Conservation (phyloP, 306 rosid species). For the Crotalaria pallida region DNA sequence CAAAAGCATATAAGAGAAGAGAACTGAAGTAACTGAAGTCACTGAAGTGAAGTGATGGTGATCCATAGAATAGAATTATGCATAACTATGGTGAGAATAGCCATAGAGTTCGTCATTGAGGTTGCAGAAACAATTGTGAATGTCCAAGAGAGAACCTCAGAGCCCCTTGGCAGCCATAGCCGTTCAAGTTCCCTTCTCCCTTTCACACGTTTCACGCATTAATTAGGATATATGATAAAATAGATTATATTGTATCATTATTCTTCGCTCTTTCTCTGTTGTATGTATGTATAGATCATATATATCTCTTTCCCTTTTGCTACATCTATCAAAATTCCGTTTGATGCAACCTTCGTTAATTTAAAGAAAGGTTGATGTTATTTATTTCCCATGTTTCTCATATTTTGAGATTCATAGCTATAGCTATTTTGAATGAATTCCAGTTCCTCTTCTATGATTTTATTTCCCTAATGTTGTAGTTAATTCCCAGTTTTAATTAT, state of each 20-base stretch:
- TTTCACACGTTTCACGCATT: slow-evolving; percentile 51
- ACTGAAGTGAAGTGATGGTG: slow-evolving; percentile 57
- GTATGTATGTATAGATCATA: too few relatives aligned
- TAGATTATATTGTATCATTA: not conserved
- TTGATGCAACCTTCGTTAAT: not conserved
- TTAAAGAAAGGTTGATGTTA: not conserved
- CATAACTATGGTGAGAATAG: slow-evolving; percentile 50
- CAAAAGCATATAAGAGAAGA: not conserved
- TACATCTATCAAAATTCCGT: not conserved
- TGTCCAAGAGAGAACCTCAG: slow-evolving; percentile 38
- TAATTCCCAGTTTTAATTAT: not conserved
- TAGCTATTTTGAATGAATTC: not conserved
- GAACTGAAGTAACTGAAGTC: too few relatives aligned
- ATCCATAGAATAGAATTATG: slow-evolving; percentile 58
- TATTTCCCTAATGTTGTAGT: not conserved
- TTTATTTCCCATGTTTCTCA: not conserved
- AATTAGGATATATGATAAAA: too few relatives aligned
- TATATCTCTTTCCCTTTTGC: not conserved
- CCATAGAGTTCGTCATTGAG: slow-evolving; percentile 56
- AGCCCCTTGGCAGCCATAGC: not conserved
- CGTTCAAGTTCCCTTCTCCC: slow-evolving; percentile 37
- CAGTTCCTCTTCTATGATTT: not conserved
- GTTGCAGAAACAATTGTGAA: slow-evolving; percentile 61
- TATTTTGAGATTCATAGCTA: not conserved
- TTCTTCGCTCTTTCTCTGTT: not conserved